Evolutionary conservation across 305 asterid genomes (phyloP), one percentile per base, ranked within the genome.

Genomic region (Ajuga reptans): DNA sequence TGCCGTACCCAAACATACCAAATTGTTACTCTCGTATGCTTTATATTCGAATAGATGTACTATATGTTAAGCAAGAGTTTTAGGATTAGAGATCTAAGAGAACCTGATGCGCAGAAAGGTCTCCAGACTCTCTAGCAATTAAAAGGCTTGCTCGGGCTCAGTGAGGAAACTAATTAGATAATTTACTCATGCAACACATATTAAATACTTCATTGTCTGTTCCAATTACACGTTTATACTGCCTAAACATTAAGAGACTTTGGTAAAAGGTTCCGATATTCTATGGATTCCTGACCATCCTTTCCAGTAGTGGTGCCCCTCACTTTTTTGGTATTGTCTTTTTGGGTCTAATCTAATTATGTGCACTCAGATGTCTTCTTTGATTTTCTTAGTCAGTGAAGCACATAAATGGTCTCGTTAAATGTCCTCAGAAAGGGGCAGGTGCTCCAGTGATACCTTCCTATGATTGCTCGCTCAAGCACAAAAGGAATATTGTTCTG

Each of bases 401-500:
- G 69, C 66, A 64, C 56, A 63, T 66, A 51, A 58, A 33, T 11
- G 75, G 75, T 77, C 77, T 67, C 72, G 80, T 72, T 69, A 61
- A 65, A 72, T 72, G 71, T 64, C 39, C 49, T 63, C 83, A 69
- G 79, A 78, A 49, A 55, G 75, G 54, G 41, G 70, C 81, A 50
- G 73, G 55, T 66, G 74, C 39, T 72, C 69, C 54, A 14, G 31
- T 43, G 49, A 64, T 45, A 58, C 72, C 70, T 72, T 67, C 83
- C 62, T 29, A 36, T 66, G 77, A 70, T 55, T 78, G 66, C 78
- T 77, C 80, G 37, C 78, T 73, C 64, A 83, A 81, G 61, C 80
- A 78, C 58, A 81, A 78, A 62, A 84, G 92, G 80, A 77, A 76
- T 80, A 61, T 79, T 82, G 77, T 87, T 69, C 84, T 92, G 75